Percentiles rank a stretch among this genome's conserved stretches.
These are phyloP conservation scores for Ensete glaucum DNA, from an alignment of 176 grass and related monocot genomes.

Conservation along the genomic window DNA sequence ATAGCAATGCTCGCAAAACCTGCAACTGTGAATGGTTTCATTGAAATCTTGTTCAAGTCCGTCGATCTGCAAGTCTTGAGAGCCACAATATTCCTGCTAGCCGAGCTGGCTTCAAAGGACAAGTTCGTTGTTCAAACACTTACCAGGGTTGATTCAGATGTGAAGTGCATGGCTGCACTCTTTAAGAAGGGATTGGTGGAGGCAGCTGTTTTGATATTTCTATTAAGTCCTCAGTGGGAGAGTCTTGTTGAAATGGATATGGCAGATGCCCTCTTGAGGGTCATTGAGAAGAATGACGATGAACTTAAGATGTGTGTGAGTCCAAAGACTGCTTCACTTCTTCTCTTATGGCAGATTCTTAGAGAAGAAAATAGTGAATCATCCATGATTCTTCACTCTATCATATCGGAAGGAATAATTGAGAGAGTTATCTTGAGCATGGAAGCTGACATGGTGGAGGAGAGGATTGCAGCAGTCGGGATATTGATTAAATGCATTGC, in stretches of 20 bases:
- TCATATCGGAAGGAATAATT: constrained; percentile 39
- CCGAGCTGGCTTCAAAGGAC: constrained; percentile 39
- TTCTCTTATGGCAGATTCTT: constrained; percentile 45
- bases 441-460: constrained; percentile 31
- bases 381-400: constrained; percentile 18
- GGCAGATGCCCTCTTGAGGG: constrained; percentile 34
- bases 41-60: constrained; percentile 67
- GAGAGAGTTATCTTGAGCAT: constrained; percentile 31
- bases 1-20: constrained; percentile 30
- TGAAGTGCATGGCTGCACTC: constrained; percentile 53
- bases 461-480: constrained; percentile 34
- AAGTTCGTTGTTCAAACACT: constrained; percentile 50
- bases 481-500: constrained; percentile 39
- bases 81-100: constrained; percentile 41
- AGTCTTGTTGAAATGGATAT: constrained; percentile 52
- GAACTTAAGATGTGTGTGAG: constrained; percentile 44
- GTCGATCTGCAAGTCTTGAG: constrained; percentile 34
- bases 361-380: constrained; percentile 13
- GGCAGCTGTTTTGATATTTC: constrained; percentile 40
- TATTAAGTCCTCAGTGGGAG: constrained; percentile 34
- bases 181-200: constrained; percentile 63
- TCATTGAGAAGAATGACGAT: constrained; percentile 29
- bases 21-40: constrained; percentile 49
- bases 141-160: constrained; percentile 50
- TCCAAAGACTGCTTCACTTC: constrained; percentile 45